Conservation (phyloP, 2,329 filamentous ascomycete genomes). For the Talaromyces sp. region DNA sequence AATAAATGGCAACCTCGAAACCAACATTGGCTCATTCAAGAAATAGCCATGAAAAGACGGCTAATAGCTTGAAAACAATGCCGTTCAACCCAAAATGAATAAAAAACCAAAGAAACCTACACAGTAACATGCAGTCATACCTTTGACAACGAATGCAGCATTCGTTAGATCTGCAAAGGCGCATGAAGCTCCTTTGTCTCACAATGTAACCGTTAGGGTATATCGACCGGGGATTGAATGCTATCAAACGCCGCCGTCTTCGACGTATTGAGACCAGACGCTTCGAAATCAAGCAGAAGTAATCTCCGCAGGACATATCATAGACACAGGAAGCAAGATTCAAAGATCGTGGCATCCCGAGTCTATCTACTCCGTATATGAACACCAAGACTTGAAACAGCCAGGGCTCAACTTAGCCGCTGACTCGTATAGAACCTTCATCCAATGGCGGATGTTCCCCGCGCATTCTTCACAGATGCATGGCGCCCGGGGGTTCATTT, state of each 20-base stretch:
- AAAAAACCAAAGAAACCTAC: neutral
- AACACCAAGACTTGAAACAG: conserved; percentile 6
- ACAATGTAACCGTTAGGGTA: conserved; percentile 4
- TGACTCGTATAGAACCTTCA: neutral
- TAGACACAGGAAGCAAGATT: neutral
- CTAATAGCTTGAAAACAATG: neutral
- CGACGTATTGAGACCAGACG: neutral
- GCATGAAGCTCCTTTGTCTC: conserved; percentile 4
- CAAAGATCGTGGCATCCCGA: neutral
- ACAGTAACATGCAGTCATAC: neutral
- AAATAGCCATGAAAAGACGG: neutral
- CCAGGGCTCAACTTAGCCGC: conserved; percentile 5
- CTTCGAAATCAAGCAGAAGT: neutral
- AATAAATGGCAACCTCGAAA: neutral
- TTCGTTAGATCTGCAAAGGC: neutral
- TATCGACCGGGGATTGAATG: neutral
- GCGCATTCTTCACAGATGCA: conserved; percentile 2
- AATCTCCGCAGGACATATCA: neutral
- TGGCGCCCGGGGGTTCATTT: neutral
- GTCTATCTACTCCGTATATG: neutral
- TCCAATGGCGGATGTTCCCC: neutral
- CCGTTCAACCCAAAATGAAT: neutral
- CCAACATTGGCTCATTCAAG: neutral
- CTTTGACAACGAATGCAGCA: neutral
- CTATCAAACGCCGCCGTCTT: neutral